Conservation (phyloP, 345 rosid genomes). For the Salix udensis region DNA sequence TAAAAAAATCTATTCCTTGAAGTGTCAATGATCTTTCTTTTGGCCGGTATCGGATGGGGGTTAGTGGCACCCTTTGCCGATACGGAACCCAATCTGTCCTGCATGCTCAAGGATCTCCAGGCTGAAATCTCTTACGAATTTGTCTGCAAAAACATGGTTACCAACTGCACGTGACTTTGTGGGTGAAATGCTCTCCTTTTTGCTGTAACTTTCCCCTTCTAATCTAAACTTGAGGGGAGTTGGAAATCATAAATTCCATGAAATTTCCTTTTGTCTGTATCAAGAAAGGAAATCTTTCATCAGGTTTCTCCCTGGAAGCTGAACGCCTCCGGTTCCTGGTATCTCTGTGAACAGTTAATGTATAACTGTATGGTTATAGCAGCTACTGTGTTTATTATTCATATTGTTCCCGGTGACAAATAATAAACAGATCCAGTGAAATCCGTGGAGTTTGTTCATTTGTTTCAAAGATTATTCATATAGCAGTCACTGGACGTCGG, state of each 20-base stretch:
- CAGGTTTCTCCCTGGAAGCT: not conserved
- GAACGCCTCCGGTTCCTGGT: not conserved
- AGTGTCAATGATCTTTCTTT: not conserved
- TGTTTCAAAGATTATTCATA: not conserved
- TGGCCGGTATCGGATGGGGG: constrained; percentile 33
- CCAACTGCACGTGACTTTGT: constrained; percentile 11
- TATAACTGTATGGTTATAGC: not conserved
- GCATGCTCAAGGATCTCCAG: constrained; percentile 9
- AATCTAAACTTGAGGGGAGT: constrained; percentile 4
- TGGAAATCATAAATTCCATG: constrained; percentile 3
- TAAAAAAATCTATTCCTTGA: not conserved
- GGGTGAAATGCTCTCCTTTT: constrained; percentile 10
- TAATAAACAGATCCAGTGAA: no score
- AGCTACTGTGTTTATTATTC: not conserved
- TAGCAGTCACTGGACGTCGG: not conserved
- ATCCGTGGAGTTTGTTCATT: not conserved
- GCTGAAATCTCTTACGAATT: not conserved
- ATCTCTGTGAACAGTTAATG: not conserved
- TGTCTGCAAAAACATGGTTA: constrained; percentile 4
- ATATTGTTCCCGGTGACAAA: no score
- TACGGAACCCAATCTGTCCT: not conserved
- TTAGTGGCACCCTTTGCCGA: not conserved
- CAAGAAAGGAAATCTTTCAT: constrained; percentile 1
- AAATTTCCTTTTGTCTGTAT: not conserved
- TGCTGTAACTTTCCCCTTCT: not conserved